A percentile compares a stretch with the other conserved stretches of the same genome.
phyloP scores from a whole-genome alignment of 2,329 filamentous ascomycete genomes.

The Beauveria caledonica region DNA sequence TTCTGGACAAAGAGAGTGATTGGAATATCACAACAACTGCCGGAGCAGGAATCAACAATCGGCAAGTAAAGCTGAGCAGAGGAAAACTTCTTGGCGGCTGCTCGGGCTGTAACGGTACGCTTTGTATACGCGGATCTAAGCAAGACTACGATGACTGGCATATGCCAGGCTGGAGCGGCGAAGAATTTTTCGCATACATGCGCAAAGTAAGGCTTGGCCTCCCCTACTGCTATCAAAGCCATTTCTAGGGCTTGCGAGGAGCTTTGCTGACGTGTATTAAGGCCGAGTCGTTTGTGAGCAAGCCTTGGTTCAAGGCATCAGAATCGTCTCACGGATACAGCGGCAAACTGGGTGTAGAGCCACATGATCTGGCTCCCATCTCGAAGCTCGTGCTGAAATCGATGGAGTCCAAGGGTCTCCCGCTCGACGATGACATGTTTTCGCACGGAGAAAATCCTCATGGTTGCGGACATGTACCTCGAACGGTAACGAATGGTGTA shows the following conservation, averaged over 20 bases:
- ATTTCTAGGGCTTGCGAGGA: background rate
- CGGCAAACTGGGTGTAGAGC: conserved; percentile 47
- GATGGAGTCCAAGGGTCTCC: conserved; percentile 44
- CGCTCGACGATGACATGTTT: conserved; percentile 52
- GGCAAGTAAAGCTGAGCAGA: conserved; percentile 38
- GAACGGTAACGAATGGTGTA: conserved; percentile 44
- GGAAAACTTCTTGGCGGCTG: conserved; percentile 42
- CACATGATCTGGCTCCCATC: conserved; percentile 51
- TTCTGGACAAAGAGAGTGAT: conserved; percentile 40
- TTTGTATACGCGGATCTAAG: conserved; percentile 39
- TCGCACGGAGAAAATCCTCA: conserved; percentile 39
- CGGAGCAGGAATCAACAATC: conserved; percentile 28
- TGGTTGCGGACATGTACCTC: conserved; percentile 46
- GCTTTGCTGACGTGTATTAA: conserved; percentile 12
- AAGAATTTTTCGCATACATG: conserved; percentile 50
- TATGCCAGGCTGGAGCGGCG: conserved; percentile 45
- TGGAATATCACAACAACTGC: conserved; percentile 41
- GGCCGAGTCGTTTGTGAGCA: conserved; percentile 50
- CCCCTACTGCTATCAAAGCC: background rate
- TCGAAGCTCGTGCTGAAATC: conserved; percentile 47
- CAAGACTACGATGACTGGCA: conserved; percentile 48
- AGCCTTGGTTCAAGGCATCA: conserved; percentile 47
- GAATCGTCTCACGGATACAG: conserved; percentile 38
- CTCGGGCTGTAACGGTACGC: conserved; percentile 40
- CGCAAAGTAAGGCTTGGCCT: conserved; percentile 32